Evolutionary conservation across 305 asterid genomes (phyloP), one percentile per base, ranked within the genome.

Genomic region (Solanum aculeatissimum): DNA sequence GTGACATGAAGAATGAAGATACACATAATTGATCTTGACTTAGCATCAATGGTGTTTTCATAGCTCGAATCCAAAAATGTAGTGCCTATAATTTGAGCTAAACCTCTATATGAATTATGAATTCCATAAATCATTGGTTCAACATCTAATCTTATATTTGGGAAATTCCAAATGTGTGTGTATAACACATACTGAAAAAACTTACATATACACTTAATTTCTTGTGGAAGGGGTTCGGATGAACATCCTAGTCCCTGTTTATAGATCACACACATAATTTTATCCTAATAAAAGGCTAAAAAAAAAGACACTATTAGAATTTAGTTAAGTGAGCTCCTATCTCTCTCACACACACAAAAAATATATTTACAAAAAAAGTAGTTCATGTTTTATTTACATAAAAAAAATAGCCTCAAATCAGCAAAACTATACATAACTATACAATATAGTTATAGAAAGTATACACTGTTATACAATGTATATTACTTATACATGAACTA

Each of bases 111-210:
- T 55, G 13, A 19, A 55, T 18, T 55, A 19, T 9, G n/a, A 55
- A 8, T 0, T 0, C 1, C 0, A 2, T 55, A 1, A 19, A 19
- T 4, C 25, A 3, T 11, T 19, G 2, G 8, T 25, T 0, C 1
- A 55, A 19, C 25, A 12, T 9, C 1, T 55, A 1, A 23, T 55
- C 13, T 2, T 55, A 0, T 55, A 25, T 19, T 19, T 0, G 3
- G 9, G 9, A 8, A 23, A 19, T 19, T 55, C 13, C 4, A 49
- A 1, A 49, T 12, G 1, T 49, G 4, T 49, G 4, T 4, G 4
- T 4, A 47, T 4, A 8, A 47, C 27, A 19, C 6, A 32, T 7
- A 35, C n/a, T 8, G 19, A 55, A 18, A 55, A 19, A 55, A 55
- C 0, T 55, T 55, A 19, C 9, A 1, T 19, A 3, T 55, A 55